Conservation (phyloP, 2,329 filamentous ascomycete genomes). For the Pseudovirgaria hyperparasitica region DNA sequence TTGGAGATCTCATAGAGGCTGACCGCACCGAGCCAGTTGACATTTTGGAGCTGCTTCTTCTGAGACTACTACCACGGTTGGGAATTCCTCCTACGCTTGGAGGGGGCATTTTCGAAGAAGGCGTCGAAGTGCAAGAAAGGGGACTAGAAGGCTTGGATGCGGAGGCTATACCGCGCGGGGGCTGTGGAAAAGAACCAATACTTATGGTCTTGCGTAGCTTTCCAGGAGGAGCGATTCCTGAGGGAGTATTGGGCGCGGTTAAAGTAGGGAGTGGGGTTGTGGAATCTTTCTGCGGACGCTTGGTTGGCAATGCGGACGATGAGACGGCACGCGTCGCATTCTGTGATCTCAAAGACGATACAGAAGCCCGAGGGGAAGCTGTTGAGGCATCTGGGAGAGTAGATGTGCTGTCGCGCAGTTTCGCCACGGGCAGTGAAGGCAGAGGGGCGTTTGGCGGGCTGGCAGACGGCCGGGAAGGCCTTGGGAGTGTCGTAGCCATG, state of each 20-base stretch:
- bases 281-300: slow-evolving; percentile 15
- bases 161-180: slow-evolving; percentile 54
- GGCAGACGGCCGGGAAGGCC: slow-evolving; percentile 46
- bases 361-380: slow-evolving; percentile 9
- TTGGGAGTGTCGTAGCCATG: slow-evolving; percentile 52
- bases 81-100: slow-evolving; percentile 14
- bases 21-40: slow-evolving; percentile 19
- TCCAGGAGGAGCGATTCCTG: slow-evolving; percentile 25
- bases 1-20: slow-evolving; percentile 25
- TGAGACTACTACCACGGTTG: slow-evolving; percentile 22
- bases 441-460: slow-evolving; percentile 60
- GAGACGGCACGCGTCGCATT: slow-evolving; percentile 17
- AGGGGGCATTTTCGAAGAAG: slow-evolving; percentile 14
- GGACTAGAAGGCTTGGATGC: slow-evolving; percentile 48
- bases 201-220: slow-evolving; percentile 81
- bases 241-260: slow-evolving; percentile 27
- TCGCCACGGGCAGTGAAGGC: slow-evolving; percentile 60
- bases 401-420: slow-evolving; percentile 48
- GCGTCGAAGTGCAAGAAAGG: slow-evolving; percentile 35
- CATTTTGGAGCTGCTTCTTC: slow-evolving; percentile 42
- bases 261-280: slow-evolving; percentile 36
- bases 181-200: slow-evolving; percentile 87
- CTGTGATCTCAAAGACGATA: slow-evolving; percentile 17
- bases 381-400: slow-evolving; percentile 12
- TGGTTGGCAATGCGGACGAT: slow-evolving; percentile 18